phyloP scores from a whole-genome alignment of 345 rosid genomes.

The Cardamine chenopodiifolia region DNA sequence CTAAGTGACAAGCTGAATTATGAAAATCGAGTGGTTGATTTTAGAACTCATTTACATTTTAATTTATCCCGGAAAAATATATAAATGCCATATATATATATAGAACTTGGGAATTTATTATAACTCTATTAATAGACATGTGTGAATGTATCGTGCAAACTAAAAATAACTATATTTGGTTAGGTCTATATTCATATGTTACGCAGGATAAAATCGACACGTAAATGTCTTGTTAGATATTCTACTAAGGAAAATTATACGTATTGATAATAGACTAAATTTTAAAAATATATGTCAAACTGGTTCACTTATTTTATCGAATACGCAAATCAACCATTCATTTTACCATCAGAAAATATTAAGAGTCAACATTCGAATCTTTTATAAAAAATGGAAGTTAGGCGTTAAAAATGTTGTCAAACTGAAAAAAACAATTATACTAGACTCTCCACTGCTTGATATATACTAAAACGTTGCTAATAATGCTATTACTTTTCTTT shows the following conservation, averaged over 20 bases:
- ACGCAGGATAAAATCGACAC: background rate
- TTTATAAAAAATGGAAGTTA: conserved; percentile 10
- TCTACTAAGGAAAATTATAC: background rate
- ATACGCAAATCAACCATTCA: conserved; percentile 19
- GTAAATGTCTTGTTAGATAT: background rate
- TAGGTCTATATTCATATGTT: background rate
- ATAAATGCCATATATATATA: background rate
- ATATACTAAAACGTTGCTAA: conserved; percentile 15
- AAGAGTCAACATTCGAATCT: conserved; percentile 3
- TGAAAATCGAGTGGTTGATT: background rate
- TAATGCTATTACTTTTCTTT: conserved; percentile 5
- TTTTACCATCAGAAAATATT: background rate
- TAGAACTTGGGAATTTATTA: too few species aligned
- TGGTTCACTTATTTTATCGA: background rate
- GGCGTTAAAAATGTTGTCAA: conserved; percentile 13
- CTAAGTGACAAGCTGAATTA: conserved; percentile 6
- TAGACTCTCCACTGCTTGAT: conserved; percentile 30
- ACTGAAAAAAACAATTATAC: conserved; percentile 5
- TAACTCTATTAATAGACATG: background rate
- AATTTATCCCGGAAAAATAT: background rate
- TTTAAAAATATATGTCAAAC: background rate
- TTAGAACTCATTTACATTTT: background rate
- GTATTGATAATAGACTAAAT: too few species aligned
- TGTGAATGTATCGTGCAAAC: background rate
- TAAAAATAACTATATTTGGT: background rate